Percentiles rank a stretch among this genome's conserved stretches.
phyloP scores from a whole-genome alignment of 2,329 filamentous ascomycete genomes.

The Claviceps digitariae region DNA sequence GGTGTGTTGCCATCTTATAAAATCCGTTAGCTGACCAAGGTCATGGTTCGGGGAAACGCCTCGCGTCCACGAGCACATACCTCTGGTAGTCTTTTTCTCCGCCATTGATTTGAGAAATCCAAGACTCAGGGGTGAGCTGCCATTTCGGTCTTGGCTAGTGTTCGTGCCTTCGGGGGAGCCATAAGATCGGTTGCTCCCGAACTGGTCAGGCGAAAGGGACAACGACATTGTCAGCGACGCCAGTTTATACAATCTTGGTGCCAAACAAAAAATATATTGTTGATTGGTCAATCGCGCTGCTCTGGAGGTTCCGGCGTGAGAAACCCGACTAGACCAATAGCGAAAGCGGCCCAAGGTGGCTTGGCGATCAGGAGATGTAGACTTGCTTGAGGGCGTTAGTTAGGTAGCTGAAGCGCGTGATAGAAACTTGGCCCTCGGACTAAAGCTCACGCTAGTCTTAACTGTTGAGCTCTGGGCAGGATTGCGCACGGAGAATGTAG shows the following conservation, averaged over 20 bases:
- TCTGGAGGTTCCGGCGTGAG: neutral
- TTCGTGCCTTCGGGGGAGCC: conserved; percentile 13
- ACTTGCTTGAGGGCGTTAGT: no score
- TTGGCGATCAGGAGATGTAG: no score
- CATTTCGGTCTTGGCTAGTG: conserved; percentile 23
- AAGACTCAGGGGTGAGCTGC: conserved; percentile 35
- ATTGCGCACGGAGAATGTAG: neutral
- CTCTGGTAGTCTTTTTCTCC: conserved; percentile 67
- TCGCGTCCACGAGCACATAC: conserved; percentile 25
- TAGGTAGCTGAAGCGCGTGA: neutral
- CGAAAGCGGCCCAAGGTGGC: neutral
- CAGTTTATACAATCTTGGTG: neutral
- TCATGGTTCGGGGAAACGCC: neutral
- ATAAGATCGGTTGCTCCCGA: conserved; percentile 14
- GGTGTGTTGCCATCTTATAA: conserved; percentile 62
- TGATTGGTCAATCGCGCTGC: neutral
- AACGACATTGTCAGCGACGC: conserved; percentile 14
- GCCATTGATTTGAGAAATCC: conserved; percentile 52
- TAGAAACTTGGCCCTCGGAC: neutral
- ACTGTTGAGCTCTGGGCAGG: neutral
- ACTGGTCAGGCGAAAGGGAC: conserved; percentile 30
- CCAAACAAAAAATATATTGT: neutral
- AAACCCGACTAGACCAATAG: neutral
- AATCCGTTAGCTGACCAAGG: conserved; percentile 3
- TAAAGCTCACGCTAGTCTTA: neutral